These are phyloP conservation scores for Picochlorum sp. DNA, from an alignment of 139 green algal genomes.

Conservation along the genomic window DNA sequence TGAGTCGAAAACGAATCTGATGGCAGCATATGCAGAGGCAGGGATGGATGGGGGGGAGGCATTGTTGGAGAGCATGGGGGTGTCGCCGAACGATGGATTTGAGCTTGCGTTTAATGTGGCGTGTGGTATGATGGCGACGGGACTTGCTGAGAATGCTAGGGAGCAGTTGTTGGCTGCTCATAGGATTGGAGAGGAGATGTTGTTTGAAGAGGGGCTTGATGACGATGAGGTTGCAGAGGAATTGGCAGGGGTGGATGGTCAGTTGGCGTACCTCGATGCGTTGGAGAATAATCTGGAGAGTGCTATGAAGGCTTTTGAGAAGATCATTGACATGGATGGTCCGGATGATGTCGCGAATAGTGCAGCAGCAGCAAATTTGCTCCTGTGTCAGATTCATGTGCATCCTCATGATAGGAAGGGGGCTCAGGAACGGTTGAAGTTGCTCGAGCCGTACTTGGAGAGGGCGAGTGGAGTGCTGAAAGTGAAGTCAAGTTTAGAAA, in stretches of 20 bases:
- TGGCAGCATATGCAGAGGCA: slow-evolving; percentile 71
- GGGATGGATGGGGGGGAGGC: slow-evolving; percentile 51
- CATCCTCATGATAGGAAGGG: slow-evolving; percentile 26
- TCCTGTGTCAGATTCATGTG: slow-evolving; percentile 10
- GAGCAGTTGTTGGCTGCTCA: slow-evolving; percentile 61
- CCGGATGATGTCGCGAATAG: slow-evolving; percentile 41
- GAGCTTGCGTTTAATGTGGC: slow-evolving; percentile 80
- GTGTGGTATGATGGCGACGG: slow-evolving; percentile 51
- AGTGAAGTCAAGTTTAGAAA: slow-evolving; percentile 38
- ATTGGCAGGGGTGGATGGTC: slow-evolving; percentile 66
- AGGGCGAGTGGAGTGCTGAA: slow-evolving; percentile 18
- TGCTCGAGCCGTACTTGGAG: slow-evolving; percentile 58
- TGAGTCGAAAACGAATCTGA: slow-evolving; percentile 75
- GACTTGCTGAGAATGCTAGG: slow-evolving; percentile 51
- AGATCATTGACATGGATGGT: slow-evolving; percentile 20
- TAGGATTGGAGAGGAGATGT: slow-evolving; percentile 66
- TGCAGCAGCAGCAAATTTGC: slow-evolving; percentile 49
- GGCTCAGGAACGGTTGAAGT: slow-evolving; percentile 47
- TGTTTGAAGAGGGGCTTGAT: slow-evolving; percentile 76
- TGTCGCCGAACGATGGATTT: slow-evolving; percentile 49
- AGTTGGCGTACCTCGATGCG: slow-evolving; percentile 64
- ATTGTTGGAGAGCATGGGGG: slow-evolving; percentile 60
- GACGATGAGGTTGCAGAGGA: slow-evolving; percentile 81
- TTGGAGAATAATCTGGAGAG: background rate
- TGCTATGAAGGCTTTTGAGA: slow-evolving; percentile 11